Conservation (phyloP, 371 early-diverging fungal genomes). For the Syncephalastrum racemosum region DNA sequence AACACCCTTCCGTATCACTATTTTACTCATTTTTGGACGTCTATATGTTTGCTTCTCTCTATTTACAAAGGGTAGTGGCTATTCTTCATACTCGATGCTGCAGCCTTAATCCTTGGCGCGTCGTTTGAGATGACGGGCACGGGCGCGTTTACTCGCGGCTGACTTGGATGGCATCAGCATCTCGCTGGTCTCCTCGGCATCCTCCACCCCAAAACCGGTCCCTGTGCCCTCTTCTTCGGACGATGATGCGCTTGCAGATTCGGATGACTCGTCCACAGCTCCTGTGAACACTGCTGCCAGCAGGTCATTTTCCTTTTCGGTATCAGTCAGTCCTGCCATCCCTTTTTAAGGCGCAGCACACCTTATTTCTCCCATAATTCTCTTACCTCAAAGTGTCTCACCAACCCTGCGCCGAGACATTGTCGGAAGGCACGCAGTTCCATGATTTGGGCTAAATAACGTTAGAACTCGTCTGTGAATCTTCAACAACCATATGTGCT, state of each 20-base stretch:
- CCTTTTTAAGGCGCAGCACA: not conserved
- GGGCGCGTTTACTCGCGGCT: conserved; percentile 12
- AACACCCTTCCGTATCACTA: too few relatives aligned
- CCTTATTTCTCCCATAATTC: not conserved
- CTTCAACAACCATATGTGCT: not conserved
- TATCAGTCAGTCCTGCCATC: not conserved
- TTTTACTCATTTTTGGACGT: too few relatives aligned
- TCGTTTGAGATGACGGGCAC: conserved; percentile 11
- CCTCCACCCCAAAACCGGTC: conserved; percentile 4
- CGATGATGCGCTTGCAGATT: not conserved
- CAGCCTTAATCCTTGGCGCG: too few relatives aligned
- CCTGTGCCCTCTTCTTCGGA: not conserved
- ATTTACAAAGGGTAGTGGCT: too few relatives aligned
- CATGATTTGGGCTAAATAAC: conserved; percentile 32
- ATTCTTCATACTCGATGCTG: too few relatives aligned
- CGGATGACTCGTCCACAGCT: conserved; percentile 2
- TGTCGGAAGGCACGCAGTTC: conserved; percentile 39
- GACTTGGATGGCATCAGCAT: conserved; percentile 6
- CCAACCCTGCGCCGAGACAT: conserved; percentile 38
- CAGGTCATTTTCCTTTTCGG: conserved; percentile 15
- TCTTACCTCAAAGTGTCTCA: conserved; percentile 37
- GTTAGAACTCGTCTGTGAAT: not conserved
- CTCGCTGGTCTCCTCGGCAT: conserved; percentile 10
- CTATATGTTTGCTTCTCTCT: too few relatives aligned
- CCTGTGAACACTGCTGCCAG: conserved; percentile 12